Evolutionary conservation across 352 stramenopile species (phyloP), one percentile per base, ranked within the genome.

Genomic region (Phytophthora chlamydospora): DNA sequence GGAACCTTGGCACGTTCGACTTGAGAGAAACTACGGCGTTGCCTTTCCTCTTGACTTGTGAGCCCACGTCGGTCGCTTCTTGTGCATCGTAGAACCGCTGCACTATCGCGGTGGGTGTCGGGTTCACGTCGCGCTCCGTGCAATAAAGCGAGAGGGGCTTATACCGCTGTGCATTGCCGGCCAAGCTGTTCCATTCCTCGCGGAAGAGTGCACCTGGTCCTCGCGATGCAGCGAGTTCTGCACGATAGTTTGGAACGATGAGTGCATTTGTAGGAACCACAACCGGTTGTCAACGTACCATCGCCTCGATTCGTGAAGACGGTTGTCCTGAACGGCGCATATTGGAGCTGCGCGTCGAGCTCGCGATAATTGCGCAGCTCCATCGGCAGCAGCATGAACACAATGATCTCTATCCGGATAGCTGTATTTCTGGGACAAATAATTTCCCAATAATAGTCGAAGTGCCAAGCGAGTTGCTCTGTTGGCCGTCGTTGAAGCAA

Each of bases 91-190:
- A 90, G 39, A 81, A 82, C 9, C 57, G 50, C 41, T 86, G 69
- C 7, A 88, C 76, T 1, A 71, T 70, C 6, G 69, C 16, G 13
- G 55, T 68, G 1, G 36, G 43, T 7, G 78, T 90, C 16, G 78
- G 80, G 7, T 83, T 86, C 36, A 90, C 62, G 12, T 87, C 57
- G 8, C 80, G 71, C 8, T 88, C 73, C 16, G 16, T 81, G n/a
- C 71, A 75, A 53, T 66, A 76, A 3, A 76, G 55, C 12, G 52
- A 53, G 4, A 50, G 16, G 11, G 40, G 35, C n/a, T 69, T 69
- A 21, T 58, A 44, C 41, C 48, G 56, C 8, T 68, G 57, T 2
- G 66, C 58, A 12, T 71, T 68, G 44, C 60, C 51, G 12, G 73
- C 71, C 51, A 83, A 66, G 6, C 49, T 68, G 49, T 85, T 80